Base-by-base conservation (phyloP, 2,329 filamentous ascomycete genomes). In the Claviceps sp. region DNA sequence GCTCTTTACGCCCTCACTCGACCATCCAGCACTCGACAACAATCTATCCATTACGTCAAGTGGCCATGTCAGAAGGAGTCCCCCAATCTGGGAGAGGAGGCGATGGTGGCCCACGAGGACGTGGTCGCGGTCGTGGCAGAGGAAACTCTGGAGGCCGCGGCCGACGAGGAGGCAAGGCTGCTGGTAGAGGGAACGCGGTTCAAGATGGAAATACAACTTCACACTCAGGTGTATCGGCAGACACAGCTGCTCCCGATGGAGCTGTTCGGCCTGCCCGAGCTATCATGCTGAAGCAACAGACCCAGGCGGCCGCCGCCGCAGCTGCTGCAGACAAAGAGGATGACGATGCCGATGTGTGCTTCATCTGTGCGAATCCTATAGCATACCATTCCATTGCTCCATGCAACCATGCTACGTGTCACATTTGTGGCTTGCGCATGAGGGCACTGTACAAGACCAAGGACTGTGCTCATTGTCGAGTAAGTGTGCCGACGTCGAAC, bases 361-460 rank as follows among this genome's bases (percentile, higher is more conserved):
- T 97, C 70, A 98, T 98, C 63, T 98, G 93, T 69, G 91, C 93
- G 52, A 95, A 90, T 58, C 81, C 84, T 2, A 84, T 98, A 47
- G 81, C 86, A 48, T 89, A 97, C 71, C 83, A 88, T 60, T 86
- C 90, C 9, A 82, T 98, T 57, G 83, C 90, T 36, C 91, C 93
- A 20, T 98, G 93, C 70, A 97, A 96, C 67, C 93, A 98, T 70
- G 80, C 87, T 53, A 96, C 91, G 48, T 98, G 93, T 65, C 93
- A 98, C 70, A 95, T 97, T 58, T 98, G 93, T 67, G 85, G 89
- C 9, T 72, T 98, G 59, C 81, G 93, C 54, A 81, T 97, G 79
- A 81, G 93, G 60, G 93, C 91, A 1, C 72, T 98, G 45, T 98
- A 97, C 71, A 97, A 96, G 73, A 94, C 84, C 54, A 95, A 95